Conservation (phyloP, 345 rosid genomes). For the Zanthoxylum bungeanum region DNA sequence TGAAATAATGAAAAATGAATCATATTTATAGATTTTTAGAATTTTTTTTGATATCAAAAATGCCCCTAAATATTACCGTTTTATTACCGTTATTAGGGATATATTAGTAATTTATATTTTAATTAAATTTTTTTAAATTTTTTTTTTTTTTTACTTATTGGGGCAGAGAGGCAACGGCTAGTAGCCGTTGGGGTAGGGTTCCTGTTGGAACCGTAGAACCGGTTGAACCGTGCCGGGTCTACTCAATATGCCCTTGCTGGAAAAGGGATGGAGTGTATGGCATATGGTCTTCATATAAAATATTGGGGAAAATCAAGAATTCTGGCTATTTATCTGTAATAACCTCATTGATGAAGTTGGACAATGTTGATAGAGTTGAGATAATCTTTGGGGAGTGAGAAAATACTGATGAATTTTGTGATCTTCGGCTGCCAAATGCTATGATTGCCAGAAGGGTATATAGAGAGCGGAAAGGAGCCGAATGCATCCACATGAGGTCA, state of each 20-base stretch:
- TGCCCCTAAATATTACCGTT: too few species aligned
- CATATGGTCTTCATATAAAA: conserved; percentile 51
- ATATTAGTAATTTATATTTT: too few species aligned
- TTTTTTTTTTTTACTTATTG: too few species aligned
- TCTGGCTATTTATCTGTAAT: conserved; percentile 45
- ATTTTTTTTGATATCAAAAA: too few species aligned
- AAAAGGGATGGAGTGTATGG: conserved; percentile 47
- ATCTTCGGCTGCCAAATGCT: conserved; percentile 40
- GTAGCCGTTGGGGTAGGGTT: too few species aligned
- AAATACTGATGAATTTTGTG: conserved; percentile 27
- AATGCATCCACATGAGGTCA: conserved; percentile 35
- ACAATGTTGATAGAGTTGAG: conserved; percentile 51
- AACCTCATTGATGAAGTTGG: conserved; percentile 50
- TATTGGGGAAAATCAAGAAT: conserved; percentile 30
- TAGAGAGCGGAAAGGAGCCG: conserved; percentile 27
- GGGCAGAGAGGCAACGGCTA: too few species aligned
- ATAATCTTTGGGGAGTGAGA: conserved; percentile 59
- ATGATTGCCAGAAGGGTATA: conserved; percentile 43
- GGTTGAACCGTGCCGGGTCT: too few species aligned
- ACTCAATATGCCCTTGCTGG: conserved; percentile 43
- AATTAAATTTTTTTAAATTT: too few species aligned
- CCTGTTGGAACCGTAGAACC: too few species aligned
- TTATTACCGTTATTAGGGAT: too few species aligned
- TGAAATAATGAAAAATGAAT: too few species aligned
- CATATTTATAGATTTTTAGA: too few species aligned